Evolutionary conservation across 2,329 filamentous ascomycete species (phyloP), one percentile per base, ranked within the genome.

Genomic region (Colletotrichum musicola): DNA sequence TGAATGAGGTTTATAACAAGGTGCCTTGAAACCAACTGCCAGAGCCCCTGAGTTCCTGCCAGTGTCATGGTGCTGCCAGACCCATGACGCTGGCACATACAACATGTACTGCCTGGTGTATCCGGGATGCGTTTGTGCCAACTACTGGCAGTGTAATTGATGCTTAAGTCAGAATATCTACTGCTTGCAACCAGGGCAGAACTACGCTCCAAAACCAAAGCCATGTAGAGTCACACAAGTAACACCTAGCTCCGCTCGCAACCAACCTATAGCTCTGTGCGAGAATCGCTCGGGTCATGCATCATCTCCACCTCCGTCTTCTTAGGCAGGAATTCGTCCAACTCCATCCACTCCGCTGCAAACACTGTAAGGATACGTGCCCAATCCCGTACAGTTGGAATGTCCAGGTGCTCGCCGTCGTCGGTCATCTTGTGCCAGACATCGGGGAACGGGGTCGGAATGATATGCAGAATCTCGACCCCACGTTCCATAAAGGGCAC

Each of bases 381-480:
- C 96, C 96, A 99, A 79, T 99, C 96, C 74, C 92, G 88, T 42
- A 95, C 88, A 0, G 93, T 95, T 9, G 88, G 84, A 72, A 91
- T 82, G 78, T 99, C 94, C 64, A 99, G 81, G 80, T 98, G 92
- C 72, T 91, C 90, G 2, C 89, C 95, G 74, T 97, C 91, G 76
- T 99, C 96, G 0, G 90, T 82, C 74, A 94, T 89, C 1, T 85
- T 91, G 81, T 99, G 96, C 96, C 96, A 99, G 1, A 97, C 92
- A 0, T 73, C 53, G 0, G 95, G 95, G 77, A 98, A 98, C 0
- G 91, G 91, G 4, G 84, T 86, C 0, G 95, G 94, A 65, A 99
- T 98, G 27, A 99, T 80, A 80, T 99, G 96, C 66, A 99, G 79
- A 16, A 98, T 86, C 30, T 97, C 91, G 0, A 98, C 95, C 1